Evolutionary conservation across 148 eudicot species (phyloP).

Genomic region (Vaccinium corymbosum): DNA sequence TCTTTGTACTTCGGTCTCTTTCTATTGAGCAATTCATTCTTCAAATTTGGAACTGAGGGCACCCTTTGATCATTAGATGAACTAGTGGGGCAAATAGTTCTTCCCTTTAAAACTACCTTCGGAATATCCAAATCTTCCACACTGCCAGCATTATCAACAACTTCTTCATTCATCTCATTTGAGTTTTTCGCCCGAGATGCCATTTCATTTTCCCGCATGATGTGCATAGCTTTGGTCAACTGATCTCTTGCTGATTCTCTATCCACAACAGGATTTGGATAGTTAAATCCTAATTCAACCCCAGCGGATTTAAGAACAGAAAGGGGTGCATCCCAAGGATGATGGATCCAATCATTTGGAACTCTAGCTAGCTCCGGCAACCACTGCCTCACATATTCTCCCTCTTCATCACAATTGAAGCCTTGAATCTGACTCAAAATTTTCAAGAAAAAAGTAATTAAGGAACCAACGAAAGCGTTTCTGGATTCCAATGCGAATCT

Average conservation of each 20-base stretch:
- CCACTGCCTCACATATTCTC: conserved; percentile 89
- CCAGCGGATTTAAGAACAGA: conserved; percentile 77
- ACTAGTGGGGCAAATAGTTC: conserved; percentile 35
- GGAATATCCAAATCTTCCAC: conserved; percentile 30
- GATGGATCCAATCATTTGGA: conserved; percentile 98
- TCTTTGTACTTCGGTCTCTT: conserved; percentile 46
- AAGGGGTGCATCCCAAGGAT: conserved; percentile 88
- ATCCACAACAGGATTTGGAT: conserved; percentile 80
- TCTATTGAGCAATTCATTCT: conserved; percentile 30
- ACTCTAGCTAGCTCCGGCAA: conserved; percentile 88
- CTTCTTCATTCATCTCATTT: conserved; percentile 56
- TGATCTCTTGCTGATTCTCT: conserved; percentile 65
- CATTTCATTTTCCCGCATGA: conserved; percentile 60
- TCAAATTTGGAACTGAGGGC: conserved; percentile 53
- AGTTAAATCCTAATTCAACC: conserved; percentile 79
- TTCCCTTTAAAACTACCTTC: conserved; percentile 41
- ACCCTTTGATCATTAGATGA: conserved; percentile 87
- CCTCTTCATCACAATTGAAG: conserved; percentile 75
- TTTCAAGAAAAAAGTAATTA: not conserved
- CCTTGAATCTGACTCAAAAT: conserved; percentile 70
- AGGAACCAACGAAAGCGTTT: not conserved
- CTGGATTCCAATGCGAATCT: not conserved
- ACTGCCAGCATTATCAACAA: conserved; percentile 56
- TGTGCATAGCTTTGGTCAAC: conserved; percentile 52
- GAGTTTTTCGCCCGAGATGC: conserved; percentile 33